Evolutionary conservation across 2,329 filamentous ascomycete genomes (phyloP), one percentile per base, ranked within the genome.

Genomic region (Claviceps capensis): DNA sequence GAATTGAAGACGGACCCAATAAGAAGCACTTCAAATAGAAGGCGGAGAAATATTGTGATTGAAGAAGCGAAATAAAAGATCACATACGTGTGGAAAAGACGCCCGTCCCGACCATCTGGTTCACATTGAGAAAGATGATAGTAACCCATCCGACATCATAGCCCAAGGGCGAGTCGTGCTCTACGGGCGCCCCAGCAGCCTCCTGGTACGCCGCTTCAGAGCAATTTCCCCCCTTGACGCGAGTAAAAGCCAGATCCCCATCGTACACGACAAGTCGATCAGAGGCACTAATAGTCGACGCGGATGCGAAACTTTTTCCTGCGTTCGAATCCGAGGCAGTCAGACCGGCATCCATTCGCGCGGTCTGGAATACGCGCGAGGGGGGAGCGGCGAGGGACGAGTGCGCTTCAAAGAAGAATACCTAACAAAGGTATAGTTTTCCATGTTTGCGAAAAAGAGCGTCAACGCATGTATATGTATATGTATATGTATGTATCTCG

Each of bases 61-160:
- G 13, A 26, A 44, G n/a, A 44, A 44, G n/a, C 23, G 26, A 7
- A 44, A 44, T 6, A 44, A 45, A 22, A 23, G 9, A 43, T 22
- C 5, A 45, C 78, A 59, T 59, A 82, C 79, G 81, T 0, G 81
- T 83, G 0, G 79, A 83, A 53, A 79, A 82, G n/a, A 82, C 74
- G 47, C 79, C 79, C 0, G 78, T 82, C 1, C 80, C 80, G 46
- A 83, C 69, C 78, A 83, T 83, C 63, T 76, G 74, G 53, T 76
- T 78, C 42, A 83, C 62, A 54, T 83, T 83, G 50, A 83, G 61
- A 41, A 81, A 81, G 36, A 82, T 67, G 23, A 81, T 75, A 0
- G 79, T 78, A 4, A 76, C 55, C 52, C 70, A 73, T 8, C 73
- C 73, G 16, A 83, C 79, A 11, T 75, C 66, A 55, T 82, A 81